Evolutionary conservation across 108 stramenopile genomes (phyloP), one percentile per base, ranked within the genome.

Genomic region (Thalassiosira profunda): DNA sequence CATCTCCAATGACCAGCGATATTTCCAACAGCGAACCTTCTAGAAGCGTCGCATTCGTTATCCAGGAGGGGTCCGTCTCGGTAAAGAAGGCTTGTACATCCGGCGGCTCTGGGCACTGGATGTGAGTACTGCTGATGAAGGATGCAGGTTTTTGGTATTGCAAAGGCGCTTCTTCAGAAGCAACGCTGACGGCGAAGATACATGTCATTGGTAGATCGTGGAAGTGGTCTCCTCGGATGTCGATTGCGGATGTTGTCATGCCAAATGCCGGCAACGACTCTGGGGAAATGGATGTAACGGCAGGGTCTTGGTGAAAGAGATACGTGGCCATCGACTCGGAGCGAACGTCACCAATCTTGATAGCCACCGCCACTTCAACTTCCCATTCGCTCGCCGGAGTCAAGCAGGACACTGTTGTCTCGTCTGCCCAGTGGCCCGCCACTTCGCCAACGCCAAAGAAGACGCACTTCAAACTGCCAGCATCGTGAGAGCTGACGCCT

Each of bases 21-120:
- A 61, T n/a, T 44, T 61, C 59, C 43, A 61, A n/a, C 40, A 44
- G 4, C 4, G 59, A 10, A 31, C 41, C 59, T 7, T 61, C 24
- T 23, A 61, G 5, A 5, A 44, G 9, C 10, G 59, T 44, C n/a
- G 40, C 7, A 43, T 61, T 44, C 28, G 6, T 61, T 9, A 43
- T 30, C 59, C 59, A 61, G 5, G 18, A 6, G 5, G n/a, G 5
- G 17, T 61, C 42, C 3, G 18, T 8, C 4, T 7, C 8, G 8
- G 59, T 45, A 20, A 61, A 61, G 24, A 61, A 61, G 10, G 11
- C 40, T 34, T 61, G n/a, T 25, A 61, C 11, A 5, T 23, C 18
- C 28, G 59, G 59, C 21, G 40, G 40, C 4, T 43, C 20, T 3
- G 42, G 59, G 30, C 59, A 61, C 30, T 61, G 41, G 35, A 61